phyloP scores from a whole-genome alignment of 148 eudicot genomes.

The Fagopyrum tataricum region DNA sequence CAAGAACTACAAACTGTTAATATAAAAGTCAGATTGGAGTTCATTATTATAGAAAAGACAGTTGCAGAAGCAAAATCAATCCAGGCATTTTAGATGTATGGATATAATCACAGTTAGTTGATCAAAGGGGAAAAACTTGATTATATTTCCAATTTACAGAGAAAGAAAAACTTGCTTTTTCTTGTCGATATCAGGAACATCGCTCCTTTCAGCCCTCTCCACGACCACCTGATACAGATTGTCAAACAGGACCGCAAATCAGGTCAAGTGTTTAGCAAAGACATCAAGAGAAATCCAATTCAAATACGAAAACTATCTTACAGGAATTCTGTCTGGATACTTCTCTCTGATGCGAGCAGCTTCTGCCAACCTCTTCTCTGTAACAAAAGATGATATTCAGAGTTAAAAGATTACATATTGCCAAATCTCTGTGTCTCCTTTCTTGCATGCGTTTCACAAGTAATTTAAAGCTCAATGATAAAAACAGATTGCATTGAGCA shows the following conservation, averaged over 20 bases:
- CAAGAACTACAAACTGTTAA: neutral
- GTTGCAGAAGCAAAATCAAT: neutral
- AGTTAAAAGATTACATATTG: neutral
- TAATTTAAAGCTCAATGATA: neutral
- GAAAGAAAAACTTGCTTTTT: constrained; percentile 33
- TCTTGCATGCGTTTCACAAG: neutral
- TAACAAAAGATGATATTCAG: neutral
- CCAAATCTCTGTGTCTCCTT: neutral
- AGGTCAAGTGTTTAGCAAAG: neutral
- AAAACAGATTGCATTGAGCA: neutral
- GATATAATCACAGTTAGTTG: neutral
- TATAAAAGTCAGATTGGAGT: neutral
- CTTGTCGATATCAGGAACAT: constrained; percentile 43
- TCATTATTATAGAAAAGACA: neutral
- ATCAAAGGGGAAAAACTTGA: neutral
- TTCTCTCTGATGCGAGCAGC: constrained; percentile 5
- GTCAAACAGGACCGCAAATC: neutral
- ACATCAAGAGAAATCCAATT: neutral
- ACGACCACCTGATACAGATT: constrained; percentile 32
- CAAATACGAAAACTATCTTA: neutral
- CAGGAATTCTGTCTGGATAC: constrained; percentile 9
- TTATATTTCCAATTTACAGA: neutral
- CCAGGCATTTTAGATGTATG: neutral
- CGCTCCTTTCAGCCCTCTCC: constrained; percentile 40
- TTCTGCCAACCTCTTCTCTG: constrained; percentile 1